These are phyloP conservation scores for Balakata baccata DNA, from an alignment of 345 rosid genomes.

Conservation along the genomic window DNA sequence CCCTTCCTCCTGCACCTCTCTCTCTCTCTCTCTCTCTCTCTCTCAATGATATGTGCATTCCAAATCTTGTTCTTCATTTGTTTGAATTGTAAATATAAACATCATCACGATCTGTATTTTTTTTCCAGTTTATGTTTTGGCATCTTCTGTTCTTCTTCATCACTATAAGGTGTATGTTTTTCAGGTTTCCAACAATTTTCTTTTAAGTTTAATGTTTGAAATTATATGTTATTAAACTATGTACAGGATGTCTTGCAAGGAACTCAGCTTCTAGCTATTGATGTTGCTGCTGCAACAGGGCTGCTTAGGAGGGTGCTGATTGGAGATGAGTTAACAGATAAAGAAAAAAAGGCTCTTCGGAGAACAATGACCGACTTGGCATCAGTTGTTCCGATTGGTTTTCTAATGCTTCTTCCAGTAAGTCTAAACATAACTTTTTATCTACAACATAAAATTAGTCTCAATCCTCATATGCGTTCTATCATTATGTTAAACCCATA, in stretches of 20 bases:
- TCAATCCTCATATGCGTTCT: neutral
- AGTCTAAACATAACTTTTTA: conserved; percentile 29
- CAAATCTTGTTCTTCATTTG: conserved; percentile 5
- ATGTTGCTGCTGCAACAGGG: conserved; percentile 78
- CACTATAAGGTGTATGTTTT: neutral
- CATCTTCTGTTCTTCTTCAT: neutral
- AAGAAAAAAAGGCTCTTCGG: conserved; percentile 74
- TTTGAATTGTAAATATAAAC: neutral
- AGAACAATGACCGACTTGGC: conserved; percentile 91
- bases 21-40: neutral
- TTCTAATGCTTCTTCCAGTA: conserved; percentile 97
- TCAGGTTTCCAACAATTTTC: neutral
- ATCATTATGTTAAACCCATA: neutral
- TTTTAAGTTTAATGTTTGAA: neutral
- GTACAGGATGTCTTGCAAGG: conserved; percentile 96
- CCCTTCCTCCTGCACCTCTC: neutral
- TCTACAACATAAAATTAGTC: neutral
- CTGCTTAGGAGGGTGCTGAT: conserved; percentile 64
- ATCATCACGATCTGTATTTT: neutral
- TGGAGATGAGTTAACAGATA: conserved; percentile 86
- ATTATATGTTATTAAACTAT: conserved; percentile 13
- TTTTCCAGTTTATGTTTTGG: neutral
- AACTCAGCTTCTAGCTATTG: conserved; percentile 90
- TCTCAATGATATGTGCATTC: neutral
- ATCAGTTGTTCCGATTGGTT: conserved; percentile 85